Evolutionary conservation across 305 asterid species (phyloP), one percentile per base, ranked within the genome.

Genomic region (Euphrasia arctica): DNA sequence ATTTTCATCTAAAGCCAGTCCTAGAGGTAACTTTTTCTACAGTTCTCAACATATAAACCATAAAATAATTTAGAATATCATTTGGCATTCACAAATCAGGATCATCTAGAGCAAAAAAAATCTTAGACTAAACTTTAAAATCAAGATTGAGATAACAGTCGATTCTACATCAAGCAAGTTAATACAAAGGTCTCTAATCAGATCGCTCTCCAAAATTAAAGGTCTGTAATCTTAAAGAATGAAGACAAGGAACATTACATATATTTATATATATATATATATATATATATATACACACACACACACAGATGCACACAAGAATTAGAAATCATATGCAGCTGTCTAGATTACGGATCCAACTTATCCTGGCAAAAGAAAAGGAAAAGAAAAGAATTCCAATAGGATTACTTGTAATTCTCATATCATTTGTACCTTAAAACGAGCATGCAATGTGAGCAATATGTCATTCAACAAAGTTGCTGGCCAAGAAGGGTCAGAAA

Each of bases 401-500:
- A 45, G 31, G 54, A 71, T 49, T 7, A 41, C 43, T 25, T 60
- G 55, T 51, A 61, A 41, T 32, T 39, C 29, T 56, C 42, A 68
- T 63, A 60, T 36, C 66, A 54, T 15, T 58, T 64, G 34, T 85
- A 93, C 99, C 99, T 93, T 93, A 80, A 93, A 93, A 68, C 99
- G 97, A 71, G 99, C 97, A 86, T 93, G 99, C 81, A 93, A 76
- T 4, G 99, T 93, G 56, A 93, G 87, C 74, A 93, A 79, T 74
- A 90, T 76, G 75, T 93, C 99, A 72, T 93, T 93, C 74, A 93
- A 69, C 65, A 88, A 74, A 66, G 97, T 76, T 55, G 97, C 91
- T 36, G 99, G 95, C 99, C 99, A 90, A 34, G 95, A 80, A 65
- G 99, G 97, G 67, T 93, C 99, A 5, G 96, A 88, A 25, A 93